Evolutionary conservation across 2,329 filamentous ascomycete species (phyloP).

Genomic region (Fusarium circinatum): DNA sequence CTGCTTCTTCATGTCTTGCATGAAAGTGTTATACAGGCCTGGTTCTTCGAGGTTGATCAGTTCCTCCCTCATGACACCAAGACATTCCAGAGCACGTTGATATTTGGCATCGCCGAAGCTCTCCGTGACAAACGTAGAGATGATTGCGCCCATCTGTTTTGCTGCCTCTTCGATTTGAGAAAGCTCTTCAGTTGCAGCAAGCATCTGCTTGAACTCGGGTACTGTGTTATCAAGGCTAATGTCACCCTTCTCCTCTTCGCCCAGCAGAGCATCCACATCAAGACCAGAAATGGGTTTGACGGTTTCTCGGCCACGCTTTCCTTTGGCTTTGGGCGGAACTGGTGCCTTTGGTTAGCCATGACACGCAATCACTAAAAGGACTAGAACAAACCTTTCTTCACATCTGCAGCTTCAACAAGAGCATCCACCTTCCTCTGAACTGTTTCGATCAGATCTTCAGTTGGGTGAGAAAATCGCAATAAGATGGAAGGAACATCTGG

Average conservation of each 20-base stretch:
- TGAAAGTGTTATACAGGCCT: constrained; percentile 77
- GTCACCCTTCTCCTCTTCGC: constrained; percentile 57
- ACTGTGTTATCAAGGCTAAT: constrained; percentile 78
- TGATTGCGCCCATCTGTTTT: constrained; percentile 78
- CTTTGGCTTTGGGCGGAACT: constrained; percentile 84
- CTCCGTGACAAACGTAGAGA: constrained; percentile 73
- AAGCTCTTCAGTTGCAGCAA: constrained; percentile 69
- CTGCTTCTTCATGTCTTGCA: constrained; percentile 76
- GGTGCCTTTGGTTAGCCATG: constrained; percentile 28
- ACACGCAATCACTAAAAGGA: neutral
- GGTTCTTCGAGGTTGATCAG: constrained; percentile 81
- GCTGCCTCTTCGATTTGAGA: constrained; percentile 73
- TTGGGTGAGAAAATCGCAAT: constrained; percentile 77
- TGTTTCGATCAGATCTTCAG: constrained; percentile 70
- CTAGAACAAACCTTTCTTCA: constrained; percentile 78
- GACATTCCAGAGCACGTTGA: constrained; percentile 76
- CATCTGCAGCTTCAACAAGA: constrained; percentile 75
- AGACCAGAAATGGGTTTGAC: constrained; percentile 90
- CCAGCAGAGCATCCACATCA: constrained; percentile 84
- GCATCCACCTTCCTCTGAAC: constrained; percentile 67
- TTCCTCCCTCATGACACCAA: constrained; percentile 82
- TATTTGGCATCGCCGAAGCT: constrained; percentile 83
- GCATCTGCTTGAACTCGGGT: constrained; percentile 87
- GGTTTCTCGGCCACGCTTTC: constrained; percentile 74
- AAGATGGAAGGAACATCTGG: constrained; percentile 72